Base-by-base conservation (phyloP, 192 early-diverging fungal species). In the Funneliformis mosseae region DNA sequence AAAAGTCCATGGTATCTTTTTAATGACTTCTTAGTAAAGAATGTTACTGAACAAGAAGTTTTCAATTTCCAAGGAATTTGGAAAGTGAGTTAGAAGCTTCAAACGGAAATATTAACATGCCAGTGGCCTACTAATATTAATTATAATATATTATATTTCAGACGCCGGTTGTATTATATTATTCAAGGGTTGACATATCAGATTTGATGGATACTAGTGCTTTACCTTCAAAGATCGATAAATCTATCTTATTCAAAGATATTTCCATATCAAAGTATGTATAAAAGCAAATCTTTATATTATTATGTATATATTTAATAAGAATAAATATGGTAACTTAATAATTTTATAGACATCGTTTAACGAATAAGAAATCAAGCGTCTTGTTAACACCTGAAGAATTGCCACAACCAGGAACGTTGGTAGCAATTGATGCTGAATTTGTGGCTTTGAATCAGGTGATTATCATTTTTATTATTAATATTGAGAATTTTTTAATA, bases 1-100 rank as follows among this genome's bases (percentile, higher is more conserved):
- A 81, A 83, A 62, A 69, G 84, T 38, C 83, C 90, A 41, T 99
- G 98, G 98, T 89, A 93, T 78, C 82, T 98, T 12, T 97, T 99
- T 83, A 99, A 99, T 83, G 97, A 98, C 85, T 99, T 99, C 82
- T 86, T 95, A 55, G 98, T 98, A 1, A 93, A 94, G 71, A 88
- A 88, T 6, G 89, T 95, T 3, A 82, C 88, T 21, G 88, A 89
- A n/a, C 81, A 83, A 42, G 94, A 96, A 70, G 90, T 90, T 16
- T 80, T 87, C 11, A 84, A 85, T 27, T 94, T 92, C 82, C 84
- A 88, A 74, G 78, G 83, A 10, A 66, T 74, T 18, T 91, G 90
- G 90, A 90, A 89, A 83, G 84, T 86, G 84, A 63, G 46, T 28
- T 14, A 27, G 1, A 28, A 18, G 5, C 23, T 46, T 60, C 43